Conservation (phyloP, 148 eudicot genomes). For the Cornus suecica region DNA sequence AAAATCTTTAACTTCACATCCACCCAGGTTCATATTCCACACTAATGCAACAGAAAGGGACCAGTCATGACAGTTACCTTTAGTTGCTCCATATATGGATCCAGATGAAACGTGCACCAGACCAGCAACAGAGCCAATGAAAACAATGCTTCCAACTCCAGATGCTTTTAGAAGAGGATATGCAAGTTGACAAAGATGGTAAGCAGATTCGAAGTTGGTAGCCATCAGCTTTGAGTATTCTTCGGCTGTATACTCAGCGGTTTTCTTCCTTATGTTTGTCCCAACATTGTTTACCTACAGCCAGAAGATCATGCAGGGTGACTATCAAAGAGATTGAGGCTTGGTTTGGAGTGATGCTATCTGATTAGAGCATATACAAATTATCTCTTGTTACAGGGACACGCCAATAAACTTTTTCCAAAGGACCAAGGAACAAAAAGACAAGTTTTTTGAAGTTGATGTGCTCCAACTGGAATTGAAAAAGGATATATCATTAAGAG, state of each 20-base stretch:
- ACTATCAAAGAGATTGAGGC: neutral
- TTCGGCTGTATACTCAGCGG: constrained; percentile 57
- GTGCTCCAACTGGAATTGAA: neutral
- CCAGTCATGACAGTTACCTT: constrained; percentile 43
- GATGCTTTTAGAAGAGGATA: constrained; percentile 76
- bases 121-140: constrained; percentile 90
- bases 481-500: neutral
- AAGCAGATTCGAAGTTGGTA: constrained; percentile 86
- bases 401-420: neutral
- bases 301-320: neutral
- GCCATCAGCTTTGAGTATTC: constrained; percentile 62
- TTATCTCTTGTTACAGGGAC: too few relatives aligned
- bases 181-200: constrained; percentile 77
- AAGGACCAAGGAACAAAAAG: neutral
- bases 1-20: neutral
- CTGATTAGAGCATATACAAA: too few relatives aligned
- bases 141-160: constrained; percentile 69
- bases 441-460: neutral
- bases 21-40: neutral
- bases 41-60: neutral
- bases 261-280: constrained; percentile 70
- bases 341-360: neutral
- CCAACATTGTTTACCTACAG: constrained; percentile 85
- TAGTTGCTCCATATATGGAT: constrained; percentile 71
- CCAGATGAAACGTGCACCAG: constrained; percentile 47